Conservation (phyloP, 768 basidiomycete species). For the Xerocomus spinulosus region DNA sequence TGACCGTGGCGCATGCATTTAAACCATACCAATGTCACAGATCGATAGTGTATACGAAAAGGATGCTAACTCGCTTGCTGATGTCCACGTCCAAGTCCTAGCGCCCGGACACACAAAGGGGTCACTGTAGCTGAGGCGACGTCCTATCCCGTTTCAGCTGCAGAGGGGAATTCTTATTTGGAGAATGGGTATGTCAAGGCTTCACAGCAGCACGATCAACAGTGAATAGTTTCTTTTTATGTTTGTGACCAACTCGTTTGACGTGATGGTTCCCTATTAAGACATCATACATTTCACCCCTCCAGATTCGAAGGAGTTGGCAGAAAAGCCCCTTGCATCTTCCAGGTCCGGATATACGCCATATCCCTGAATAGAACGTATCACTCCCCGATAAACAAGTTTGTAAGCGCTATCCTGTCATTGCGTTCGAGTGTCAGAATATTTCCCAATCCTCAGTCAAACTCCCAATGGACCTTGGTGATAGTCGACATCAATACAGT, state of each 20-base stretch:
- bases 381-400: no score
- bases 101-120: not conserved
- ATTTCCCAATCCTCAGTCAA: not conserved
- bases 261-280: not conserved
- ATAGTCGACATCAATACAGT: not conserved
- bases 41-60: not conserved
- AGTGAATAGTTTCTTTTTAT: not conserved
- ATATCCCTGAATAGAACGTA: no score
- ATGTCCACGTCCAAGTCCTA: not conserved
- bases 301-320: not conserved
- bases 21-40: not conserved
- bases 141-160: not conserved
- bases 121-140: not conserved
- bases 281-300: not conserved
- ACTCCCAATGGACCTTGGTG: not conserved
- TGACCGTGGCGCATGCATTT: no score
- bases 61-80: not conserved
- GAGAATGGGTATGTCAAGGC: not conserved
- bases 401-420: not conserved
- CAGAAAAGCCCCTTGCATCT: not conserved
- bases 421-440: not conserved
- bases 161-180: not conserved
- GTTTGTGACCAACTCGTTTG: not conserved
- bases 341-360: not conserved
- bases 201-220: not conserved